Evolutionary conservation across 1,139 yeast genomes (phyloP).

Genomic region (Spencermartinsiella ligniputridi): DNA sequence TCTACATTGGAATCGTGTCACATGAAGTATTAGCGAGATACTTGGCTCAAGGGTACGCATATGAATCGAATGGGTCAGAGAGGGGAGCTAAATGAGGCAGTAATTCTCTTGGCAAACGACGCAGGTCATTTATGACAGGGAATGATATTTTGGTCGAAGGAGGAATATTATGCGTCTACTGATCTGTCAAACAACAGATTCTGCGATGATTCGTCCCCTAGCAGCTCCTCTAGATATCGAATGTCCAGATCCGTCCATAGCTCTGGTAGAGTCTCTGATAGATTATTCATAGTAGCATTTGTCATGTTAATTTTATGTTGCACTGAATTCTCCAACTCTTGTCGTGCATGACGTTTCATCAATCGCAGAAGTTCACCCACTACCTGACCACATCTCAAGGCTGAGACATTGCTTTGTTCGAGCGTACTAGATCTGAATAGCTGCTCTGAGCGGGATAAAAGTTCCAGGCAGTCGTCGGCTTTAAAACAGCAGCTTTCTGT

Average conservation of each 20-base stretch:
- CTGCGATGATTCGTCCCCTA: neutral
- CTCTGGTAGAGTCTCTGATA: neutral
- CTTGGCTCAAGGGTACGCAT: conserved; percentile 59
- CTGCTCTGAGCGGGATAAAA: neutral
- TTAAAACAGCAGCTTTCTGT: too few relatives aligned
- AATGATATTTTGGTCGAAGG: conserved; percentile 75
- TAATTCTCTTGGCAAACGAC: conserved; percentile 69
- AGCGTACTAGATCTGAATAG: neutral
- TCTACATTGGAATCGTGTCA: conserved; percentile 6
- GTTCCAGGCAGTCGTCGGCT: too few relatives aligned
- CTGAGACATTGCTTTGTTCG: neutral
- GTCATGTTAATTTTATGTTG: too few relatives aligned
- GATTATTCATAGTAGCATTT: neutral
- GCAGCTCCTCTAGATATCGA: neutral
- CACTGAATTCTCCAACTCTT: too few relatives aligned
- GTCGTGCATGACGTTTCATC: neutral
- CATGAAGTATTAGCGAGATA: neutral
- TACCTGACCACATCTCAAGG: neutral
- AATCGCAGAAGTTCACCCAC: neutral
- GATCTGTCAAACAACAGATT: neutral
- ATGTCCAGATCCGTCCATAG: neutral
- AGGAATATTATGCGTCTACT: conserved; percentile 36
- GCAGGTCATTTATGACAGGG: conserved; percentile 79
- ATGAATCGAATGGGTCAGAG: conserved; percentile 58
- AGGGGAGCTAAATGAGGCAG: conserved; percentile 75